Conservation (phyloP, 306 rosid species). For the Pyrus communis region DNA sequence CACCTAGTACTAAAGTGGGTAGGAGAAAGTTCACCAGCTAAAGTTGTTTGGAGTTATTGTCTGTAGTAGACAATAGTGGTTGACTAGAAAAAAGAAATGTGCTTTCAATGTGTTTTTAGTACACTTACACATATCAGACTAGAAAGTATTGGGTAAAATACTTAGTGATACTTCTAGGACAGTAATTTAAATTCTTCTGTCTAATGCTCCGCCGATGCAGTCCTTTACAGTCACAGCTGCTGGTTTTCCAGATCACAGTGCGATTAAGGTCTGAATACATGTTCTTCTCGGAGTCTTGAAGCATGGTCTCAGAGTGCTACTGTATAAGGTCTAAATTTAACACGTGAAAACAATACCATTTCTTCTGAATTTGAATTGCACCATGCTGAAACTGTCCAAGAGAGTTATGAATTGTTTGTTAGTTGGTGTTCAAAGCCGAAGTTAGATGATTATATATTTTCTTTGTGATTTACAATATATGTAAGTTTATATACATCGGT, state of each 20-base stretch:
- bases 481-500: not conserved
- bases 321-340: conserved; percentile 10
- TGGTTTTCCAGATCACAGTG: conserved; percentile 11
- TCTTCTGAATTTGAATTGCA: not conserved
- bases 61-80: not conserved
- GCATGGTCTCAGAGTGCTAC: conserved; percentile 13
- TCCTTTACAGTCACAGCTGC: conserved; percentile 4
- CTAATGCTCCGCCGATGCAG: conserved; percentile 6
- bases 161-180: not conserved
- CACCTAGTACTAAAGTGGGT: not conserved
- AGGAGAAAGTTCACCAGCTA: not conserved
- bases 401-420: not conserved
- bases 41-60: not conserved
- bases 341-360: not conserved
- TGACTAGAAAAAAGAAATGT: not conserved
- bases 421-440: not conserved
- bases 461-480: not conserved
- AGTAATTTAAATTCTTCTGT: conserved; percentile 1
- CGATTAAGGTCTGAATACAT: not conserved
- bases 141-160: not conserved
- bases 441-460: not conserved
- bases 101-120: not conserved
- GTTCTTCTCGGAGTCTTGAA: conserved; percentile 7
- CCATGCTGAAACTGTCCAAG: not conserved
- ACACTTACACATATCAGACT: not conserved